A percentile compares a stretch with the other conserved stretches of the same genome.
phyloP scores from a whole-genome alignment of 345 rosid genomes.

The Chamaenerion angustifolium region DNA sequence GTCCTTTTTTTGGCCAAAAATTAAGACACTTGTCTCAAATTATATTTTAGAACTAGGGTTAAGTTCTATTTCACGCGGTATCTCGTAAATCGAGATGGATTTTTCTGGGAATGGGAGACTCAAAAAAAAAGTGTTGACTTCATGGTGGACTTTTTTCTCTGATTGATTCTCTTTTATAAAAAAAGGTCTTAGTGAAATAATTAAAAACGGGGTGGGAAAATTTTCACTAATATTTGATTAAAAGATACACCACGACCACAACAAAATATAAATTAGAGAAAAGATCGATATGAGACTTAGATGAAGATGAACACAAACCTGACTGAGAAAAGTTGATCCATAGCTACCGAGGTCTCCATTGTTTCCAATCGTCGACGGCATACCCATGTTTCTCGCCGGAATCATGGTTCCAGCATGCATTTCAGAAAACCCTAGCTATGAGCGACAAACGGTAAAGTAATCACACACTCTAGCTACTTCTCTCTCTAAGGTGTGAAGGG shows the following conservation, averaged over 20 bases:
- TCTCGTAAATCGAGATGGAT: conserved; percentile 37
- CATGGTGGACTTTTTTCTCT: conserved; percentile 2
- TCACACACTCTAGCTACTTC: neutral
- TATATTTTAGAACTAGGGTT: neutral
- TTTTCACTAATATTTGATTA: too few species aligned
- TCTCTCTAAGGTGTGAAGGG: neutral
- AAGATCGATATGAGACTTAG: neutral
- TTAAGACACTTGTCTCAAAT: too few species aligned
- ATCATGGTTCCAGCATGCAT: conserved; percentile 55
- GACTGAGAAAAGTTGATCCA: conserved; percentile 37
- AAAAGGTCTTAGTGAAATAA: too few species aligned
- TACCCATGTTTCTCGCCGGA: conserved; percentile 36
- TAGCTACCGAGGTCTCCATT: conserved; percentile 27
- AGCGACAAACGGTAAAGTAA: conserved; percentile 11
- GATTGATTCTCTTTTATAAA: neutral
- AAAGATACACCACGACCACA: too few species aligned
- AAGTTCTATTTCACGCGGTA: conserved; percentile 1
- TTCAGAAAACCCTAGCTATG: conserved; percentile 9
- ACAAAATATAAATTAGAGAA: too few species aligned
- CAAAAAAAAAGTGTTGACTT: conserved; percentile 1
- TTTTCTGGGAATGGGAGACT: conserved; percentile 12
- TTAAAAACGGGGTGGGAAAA: too few species aligned
- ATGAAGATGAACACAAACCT: conserved; percentile 20
- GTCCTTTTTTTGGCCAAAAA: too few species aligned
- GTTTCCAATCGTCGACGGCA: conserved; percentile 17